Base-by-base conservation (phyloP, 768 basidiomycete species). In the Naganishia onofrii region DNA sequence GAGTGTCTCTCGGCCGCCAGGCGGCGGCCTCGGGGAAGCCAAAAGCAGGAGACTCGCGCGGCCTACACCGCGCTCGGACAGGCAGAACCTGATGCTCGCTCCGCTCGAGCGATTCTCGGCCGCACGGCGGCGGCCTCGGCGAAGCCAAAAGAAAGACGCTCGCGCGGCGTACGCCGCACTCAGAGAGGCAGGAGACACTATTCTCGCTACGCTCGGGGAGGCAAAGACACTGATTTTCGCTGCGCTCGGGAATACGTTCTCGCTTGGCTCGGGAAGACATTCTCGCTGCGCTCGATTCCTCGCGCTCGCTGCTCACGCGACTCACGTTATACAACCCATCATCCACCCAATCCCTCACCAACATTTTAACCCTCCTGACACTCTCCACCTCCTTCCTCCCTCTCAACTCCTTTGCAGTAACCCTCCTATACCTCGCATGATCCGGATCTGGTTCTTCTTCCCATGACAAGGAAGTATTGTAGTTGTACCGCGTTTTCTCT, bases 271-370 rank as follows among this genome's bases (percentile, higher is more conserved):
- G 34, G 34, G 34, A 36, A 12, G 34, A 36, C 34, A 53, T 29
- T 53, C 28, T 53, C 52, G n/a, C 34, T 36, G 6, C 34, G n/a
- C 52, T 23, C n/a, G 52, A 5, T 5, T 5, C 36, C 36, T 36
- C 36, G 53, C 3, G n/a, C n/a, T 23, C 23, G 21, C 46, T 21
- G 15, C 32, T 42, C 44, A 29, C 1, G 29, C 34, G 53, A 69
- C 78, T 72, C 58, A 81, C 80, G 80, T 99, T 98, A 83, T 99
- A 99, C 44, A 99, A 82, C 9, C 91, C 89, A 79, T 99, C 96
- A 77, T 98, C 93, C 71, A 99, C 93, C 79, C 90, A 99, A 82
- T 99, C 95, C 73, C 96, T 88, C 55, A 89, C 88, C 42, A 98
- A 88, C 92, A 97, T 94, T 81, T 90, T 92, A 68, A 94, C 93